A percentile compares a stretch with the other conserved stretches of the same genome.
phyloP scores from a whole-genome alignment of 2,329 filamentous ascomycete genomes.

The Xylaria sp. region DNA sequence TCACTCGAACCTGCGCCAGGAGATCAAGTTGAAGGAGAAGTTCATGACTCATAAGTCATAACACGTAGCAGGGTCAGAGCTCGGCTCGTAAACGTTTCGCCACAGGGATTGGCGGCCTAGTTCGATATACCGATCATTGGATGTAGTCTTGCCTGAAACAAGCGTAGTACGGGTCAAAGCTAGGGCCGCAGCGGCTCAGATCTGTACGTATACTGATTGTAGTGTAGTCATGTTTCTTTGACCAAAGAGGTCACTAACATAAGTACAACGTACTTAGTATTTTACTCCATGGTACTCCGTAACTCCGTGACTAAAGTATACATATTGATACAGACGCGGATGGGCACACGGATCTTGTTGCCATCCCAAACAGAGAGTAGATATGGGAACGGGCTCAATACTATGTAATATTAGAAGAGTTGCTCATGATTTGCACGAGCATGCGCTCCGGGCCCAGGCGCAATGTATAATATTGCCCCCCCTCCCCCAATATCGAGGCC shows the following conservation, averaged over 20 bases:
- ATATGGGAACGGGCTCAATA: slow-evolving; percentile 13
- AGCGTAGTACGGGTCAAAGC: background rate
- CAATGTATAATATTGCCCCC: slow-evolving; percentile 13
- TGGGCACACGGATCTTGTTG: slow-evolving; percentile 11
- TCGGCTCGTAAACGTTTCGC: slow-evolving; percentile 12
- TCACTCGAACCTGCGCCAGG: slow-evolving; percentile 1
- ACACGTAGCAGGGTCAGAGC: slow-evolving; percentile 10
- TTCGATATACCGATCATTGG: slow-evolving; percentile 7
- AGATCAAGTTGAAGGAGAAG: background rate
- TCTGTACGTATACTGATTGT: background rate
- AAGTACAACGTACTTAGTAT: no score
- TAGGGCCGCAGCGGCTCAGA: background rate
- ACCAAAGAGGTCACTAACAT: no score
- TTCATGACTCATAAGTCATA: slow-evolving; percentile 12
- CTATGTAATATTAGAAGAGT: slow-evolving; percentile 3
- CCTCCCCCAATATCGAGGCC: slow-evolving; percentile 6
- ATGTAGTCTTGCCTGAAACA: slow-evolving; percentile 2
- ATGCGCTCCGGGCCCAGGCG: background rate
- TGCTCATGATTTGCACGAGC: slow-evolving; percentile 15
- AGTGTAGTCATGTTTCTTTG: background rate
- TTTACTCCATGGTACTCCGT: background rate
- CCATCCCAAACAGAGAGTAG: slow-evolving; percentile 1
- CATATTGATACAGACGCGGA: slow-evolving; percentile 1
- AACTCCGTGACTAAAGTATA: background rate
- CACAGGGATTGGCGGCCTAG: slow-evolving; percentile 10